A percentile compares a stretch with the other conserved stretches of the same genome.
Evolutionary conservation across 768 basidiomycete genomes (phyloP).

Genomic region (Amanita phalloides): DNA sequence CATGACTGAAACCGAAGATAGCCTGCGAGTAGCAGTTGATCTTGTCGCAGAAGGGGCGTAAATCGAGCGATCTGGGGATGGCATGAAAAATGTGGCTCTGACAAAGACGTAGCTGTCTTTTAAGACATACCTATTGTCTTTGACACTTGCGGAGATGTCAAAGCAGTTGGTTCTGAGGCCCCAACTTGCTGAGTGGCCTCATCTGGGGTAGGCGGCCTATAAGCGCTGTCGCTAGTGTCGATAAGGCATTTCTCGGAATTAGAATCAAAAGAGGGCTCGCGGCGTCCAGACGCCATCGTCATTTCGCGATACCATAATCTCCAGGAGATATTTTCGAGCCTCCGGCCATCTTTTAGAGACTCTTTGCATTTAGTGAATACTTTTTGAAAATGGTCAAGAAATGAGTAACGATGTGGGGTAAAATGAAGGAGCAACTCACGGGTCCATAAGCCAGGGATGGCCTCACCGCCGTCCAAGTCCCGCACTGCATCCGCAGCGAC

Average conservation of each 20-base stretch:
- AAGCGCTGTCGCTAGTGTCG: slow-evolving; percentile 7
- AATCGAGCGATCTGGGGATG: background rate
- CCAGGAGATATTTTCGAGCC: slow-evolving; percentile 87
- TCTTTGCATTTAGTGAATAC: slow-evolving; percentile 83
- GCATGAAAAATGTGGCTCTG: background rate
- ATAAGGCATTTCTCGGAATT: slow-evolving; percentile 5
- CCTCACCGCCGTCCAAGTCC: slow-evolving; percentile 59
- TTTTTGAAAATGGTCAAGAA: slow-evolving; percentile 15
- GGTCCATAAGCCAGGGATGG: slow-evolving; percentile 58
- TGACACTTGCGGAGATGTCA: background rate
- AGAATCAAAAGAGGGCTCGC: slow-evolving; percentile 6
- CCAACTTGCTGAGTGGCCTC: background rate
- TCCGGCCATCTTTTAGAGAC: slow-evolving; percentile 65
- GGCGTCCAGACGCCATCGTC: slow-evolving; percentile 11
- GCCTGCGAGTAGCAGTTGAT: background rate
- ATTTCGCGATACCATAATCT: slow-evolving; percentile 70
- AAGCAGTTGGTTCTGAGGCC: background rate
- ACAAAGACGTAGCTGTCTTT: background rate
- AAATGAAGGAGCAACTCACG: slow-evolving; percentile 28
- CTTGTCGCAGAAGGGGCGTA: background rate
- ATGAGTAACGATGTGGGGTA: slow-evolving; percentile 3
- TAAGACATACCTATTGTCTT: slow-evolving; percentile 2
- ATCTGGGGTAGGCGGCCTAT: slow-evolving; percentile 12
- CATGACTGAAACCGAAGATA: slow-evolving; percentile 1
- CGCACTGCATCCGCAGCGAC: slow-evolving; percentile 55